Conservation (phyloP, 2,329 filamentous ascomycete species). For the Helicocarpus griseus region DNA sequence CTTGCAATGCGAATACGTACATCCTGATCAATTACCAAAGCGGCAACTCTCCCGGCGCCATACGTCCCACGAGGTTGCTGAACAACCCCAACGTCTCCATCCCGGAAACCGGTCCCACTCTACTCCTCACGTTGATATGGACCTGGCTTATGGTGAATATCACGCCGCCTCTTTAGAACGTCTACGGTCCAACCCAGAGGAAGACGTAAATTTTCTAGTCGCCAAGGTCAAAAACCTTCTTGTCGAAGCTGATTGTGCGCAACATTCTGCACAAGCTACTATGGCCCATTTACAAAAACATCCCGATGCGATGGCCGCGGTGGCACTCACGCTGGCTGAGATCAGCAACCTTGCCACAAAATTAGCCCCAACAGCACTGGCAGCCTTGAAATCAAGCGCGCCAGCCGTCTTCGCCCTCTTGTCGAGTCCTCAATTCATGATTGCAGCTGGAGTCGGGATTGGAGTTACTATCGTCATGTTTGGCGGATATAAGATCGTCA, state of each 20-base stretch:
- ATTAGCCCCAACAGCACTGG: constrained; percentile 71
- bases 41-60: constrained; percentile 27
- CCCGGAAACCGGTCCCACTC: constrained; percentile 19
- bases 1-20: constrained; percentile 17
- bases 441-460: constrained; percentile 77
- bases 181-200: constrained; percentile 33
- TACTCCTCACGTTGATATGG: constrained; percentile 59
- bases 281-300: constrained; percentile 72
- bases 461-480: constrained; percentile 95
- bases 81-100: constrained; percentile 2
- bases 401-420: constrained; percentile 81
- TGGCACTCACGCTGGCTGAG: constrained; percentile 85
- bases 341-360: constrained; percentile 73
- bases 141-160: constrained; percentile 83
- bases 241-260: constrained; percentile 79
- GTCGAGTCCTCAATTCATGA: constrained; percentile 85
- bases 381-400: constrained; percentile 66
- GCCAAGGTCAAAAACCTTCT: constrained; percentile 65
- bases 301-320: constrained; percentile 85
- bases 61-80: constrained; percentile 26
- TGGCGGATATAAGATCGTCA: constrained; percentile 94
- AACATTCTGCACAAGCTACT: constrained; percentile 71
- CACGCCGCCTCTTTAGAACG: constrained; percentile 49
- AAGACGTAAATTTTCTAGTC: constrained; percentile 57
- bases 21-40: constrained; percentile 10